Conservation (phyloP, 2,329 filamentous ascomycete species). For the Pseudogymnoascus sp. region DNA sequence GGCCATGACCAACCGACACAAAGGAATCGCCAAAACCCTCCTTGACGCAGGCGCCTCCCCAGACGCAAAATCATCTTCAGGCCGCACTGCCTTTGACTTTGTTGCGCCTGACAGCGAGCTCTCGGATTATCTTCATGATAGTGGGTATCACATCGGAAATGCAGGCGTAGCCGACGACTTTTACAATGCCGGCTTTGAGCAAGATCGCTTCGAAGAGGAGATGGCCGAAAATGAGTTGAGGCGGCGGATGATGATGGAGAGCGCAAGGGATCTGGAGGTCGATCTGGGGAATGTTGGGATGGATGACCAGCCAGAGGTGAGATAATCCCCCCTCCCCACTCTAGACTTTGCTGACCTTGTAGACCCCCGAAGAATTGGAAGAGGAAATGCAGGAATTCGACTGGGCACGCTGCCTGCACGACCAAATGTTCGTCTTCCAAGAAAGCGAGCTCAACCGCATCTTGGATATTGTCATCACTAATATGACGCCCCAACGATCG, state of each 20-base stretch:
- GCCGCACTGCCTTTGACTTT: slow-evolving; percentile 92
- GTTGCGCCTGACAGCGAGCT: slow-evolving; percentile 93
- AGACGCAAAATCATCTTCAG: slow-evolving; percentile 88
- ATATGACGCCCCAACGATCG: slow-evolving; percentile 93
- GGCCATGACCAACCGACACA: slow-evolving; percentile 98
- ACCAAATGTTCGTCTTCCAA: slow-evolving; percentile 99
- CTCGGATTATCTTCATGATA: slow-evolving; percentile 89
- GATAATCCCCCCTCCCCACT: slow-evolving; percentile 22
- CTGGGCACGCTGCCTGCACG: slow-evolving; percentile 87
- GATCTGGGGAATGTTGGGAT: slow-evolving; percentile 92
- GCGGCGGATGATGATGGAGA: slow-evolving; percentile 98
- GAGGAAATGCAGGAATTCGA: slow-evolving; percentile 92
- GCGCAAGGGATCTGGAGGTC: slow-evolving; percentile 91
- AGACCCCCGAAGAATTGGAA: slow-evolving; percentile 70
- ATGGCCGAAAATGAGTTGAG: slow-evolving; percentile 95
- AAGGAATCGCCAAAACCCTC: slow-evolving; percentile 85
- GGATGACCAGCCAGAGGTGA: slow-evolving; percentile 87
- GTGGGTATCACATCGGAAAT: slow-evolving; percentile 81
- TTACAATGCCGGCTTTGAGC: slow-evolving; percentile 83
- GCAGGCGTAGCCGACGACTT: slow-evolving; percentile 81
- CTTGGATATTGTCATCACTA: slow-evolving; percentile 90
- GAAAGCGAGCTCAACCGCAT: slow-evolving; percentile 87
- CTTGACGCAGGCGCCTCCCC: slow-evolving; percentile 92
- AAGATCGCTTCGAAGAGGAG: slow-evolving; percentile 93
- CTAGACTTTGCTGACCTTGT: slow-evolving; percentile 24